A percentile compares a stretch with the other conserved stretches of the same genome.
These are phyloP conservation scores for Croton laevigatus DNA, from an alignment of 441 rosid species.

Conservation along the genomic window DNA sequence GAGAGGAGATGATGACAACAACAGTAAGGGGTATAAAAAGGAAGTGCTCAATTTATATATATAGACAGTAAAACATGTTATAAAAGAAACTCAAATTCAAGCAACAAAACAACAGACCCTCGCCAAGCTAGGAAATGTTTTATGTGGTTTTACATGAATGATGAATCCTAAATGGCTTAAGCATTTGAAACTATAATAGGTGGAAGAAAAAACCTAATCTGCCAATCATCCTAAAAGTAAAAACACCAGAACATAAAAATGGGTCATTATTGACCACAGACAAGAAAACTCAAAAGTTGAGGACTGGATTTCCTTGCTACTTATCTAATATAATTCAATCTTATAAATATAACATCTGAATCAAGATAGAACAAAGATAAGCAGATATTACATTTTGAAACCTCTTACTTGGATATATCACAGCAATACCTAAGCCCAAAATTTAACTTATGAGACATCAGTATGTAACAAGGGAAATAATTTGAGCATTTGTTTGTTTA, in stretches of 20 bases:
- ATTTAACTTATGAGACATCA: background rate
- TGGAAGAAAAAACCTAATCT: too few species aligned
- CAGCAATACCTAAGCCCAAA: background rate
- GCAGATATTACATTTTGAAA: background rate
- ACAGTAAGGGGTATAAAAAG: constrained; percentile 11
- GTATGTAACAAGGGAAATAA: background rate
- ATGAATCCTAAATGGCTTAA: too few species aligned
- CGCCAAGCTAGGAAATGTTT: too few species aligned
- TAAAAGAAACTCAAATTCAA: background rate
- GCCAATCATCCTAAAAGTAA: too few species aligned
- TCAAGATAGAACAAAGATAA: too few species aligned
- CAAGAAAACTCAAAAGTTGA: too few species aligned
- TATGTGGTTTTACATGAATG: too few species aligned
- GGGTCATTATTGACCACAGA: too few species aligned
- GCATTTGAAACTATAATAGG: too few species aligned
- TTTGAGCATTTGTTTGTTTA: background rate
- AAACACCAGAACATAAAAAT: background rate
- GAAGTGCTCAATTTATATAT: background rate
- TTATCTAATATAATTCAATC: too few species aligned
- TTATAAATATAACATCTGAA: too few species aligned
- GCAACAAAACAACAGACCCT: background rate
- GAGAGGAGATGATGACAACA: constrained; percentile 6
- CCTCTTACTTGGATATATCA: background rate
- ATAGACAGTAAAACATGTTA: constrained; percentile 5
- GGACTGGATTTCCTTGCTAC: too few species aligned